Base-by-base conservation (phyloP, 2,329 filamentous ascomycete genomes). In the Penicillium sp. region DNA sequence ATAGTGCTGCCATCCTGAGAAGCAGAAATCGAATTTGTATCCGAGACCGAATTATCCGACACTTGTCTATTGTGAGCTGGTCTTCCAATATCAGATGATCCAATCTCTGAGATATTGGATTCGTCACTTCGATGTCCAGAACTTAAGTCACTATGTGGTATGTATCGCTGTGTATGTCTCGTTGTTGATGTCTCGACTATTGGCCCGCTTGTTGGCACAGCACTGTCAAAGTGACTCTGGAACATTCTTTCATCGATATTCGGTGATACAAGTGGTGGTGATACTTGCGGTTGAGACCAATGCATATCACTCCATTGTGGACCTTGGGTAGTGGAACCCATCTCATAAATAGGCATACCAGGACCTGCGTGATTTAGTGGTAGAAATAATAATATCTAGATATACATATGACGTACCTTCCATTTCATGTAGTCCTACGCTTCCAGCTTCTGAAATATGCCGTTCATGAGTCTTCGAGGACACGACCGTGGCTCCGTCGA, bases 381-480 rank as follows among this genome's bases (percentile, higher is more conserved):
- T 9, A 14, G 3, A 26, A n/a, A 6, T 26, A 23, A 6, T 11
- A 28, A 43, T 18, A 46, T 3, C 23, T 2, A 6, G 5, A 23
- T 6, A 42, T 8, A 18, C 9, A 28, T 30, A 30, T 24, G 20
- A 54, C 49, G 5, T 50, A 58, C 56, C 47, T 18, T 47, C 50
- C 47, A 58, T 54, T 49, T 58, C 56, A n/a, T 54, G 50, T 8
- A 58, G 18, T 24, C 47, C 50, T 11, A 53, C 20, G 8, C 56
- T 58, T 21, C 51, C 56, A 6, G 51, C 56, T 28, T 54, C 56
- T 4, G 56, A 58, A 7, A 50, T 24, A 23, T 58, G 56, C 5
- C 56, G 56, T 1, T 45, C 55, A 21, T 50, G 50, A 11, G 20
- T 16, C 24, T 48, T 53, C 20, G 56, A 50, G 28, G 50, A 53